phyloP scores from a whole-genome alignment of 1,284 basidiomycete species.

The Fomitopsis schrenkii region DNA sequence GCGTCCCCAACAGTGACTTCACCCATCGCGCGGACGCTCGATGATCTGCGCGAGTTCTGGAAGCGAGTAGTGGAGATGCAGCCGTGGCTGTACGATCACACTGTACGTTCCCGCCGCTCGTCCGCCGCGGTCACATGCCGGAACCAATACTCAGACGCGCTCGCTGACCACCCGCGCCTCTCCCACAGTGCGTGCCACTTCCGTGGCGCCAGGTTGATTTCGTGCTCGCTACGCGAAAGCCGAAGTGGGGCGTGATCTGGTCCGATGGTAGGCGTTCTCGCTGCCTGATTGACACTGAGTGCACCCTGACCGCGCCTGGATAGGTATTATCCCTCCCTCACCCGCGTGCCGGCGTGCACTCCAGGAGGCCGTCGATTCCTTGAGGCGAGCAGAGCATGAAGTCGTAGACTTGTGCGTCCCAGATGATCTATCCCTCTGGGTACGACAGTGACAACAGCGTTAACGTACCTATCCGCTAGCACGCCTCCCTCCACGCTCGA shows the following conservation, averaged over 20 bases:
- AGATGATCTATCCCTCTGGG: not conserved
- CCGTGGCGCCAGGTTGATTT: constrained; percentile 52
- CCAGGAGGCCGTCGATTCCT: constrained; percentile 40
- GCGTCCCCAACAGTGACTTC: constrained; percentile 55
- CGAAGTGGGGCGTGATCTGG: constrained; percentile 53
- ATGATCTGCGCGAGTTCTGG: constrained; percentile 65
- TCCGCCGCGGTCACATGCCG: not conserved
- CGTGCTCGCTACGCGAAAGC: constrained; percentile 28
- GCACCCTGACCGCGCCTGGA: not conserved
- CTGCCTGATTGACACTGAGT: not conserved
- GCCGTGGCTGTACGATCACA: constrained; percentile 58
- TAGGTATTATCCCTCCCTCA: constrained; percentile 47
- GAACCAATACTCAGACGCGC: not conserved
- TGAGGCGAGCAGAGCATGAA: constrained; percentile 47
- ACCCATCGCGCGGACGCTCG: constrained; percentile 67
- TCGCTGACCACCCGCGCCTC: not conserved
- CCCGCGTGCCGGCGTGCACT: constrained; percentile 61
- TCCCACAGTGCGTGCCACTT: constrained; percentile 44
- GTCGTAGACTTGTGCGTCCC: constrained; percentile 42
- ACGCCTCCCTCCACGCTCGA: constrained; percentile 33
- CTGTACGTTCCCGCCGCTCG: constrained; percentile 32
- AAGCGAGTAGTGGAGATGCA: constrained; percentile 52
- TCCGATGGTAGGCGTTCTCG: constrained; percentile 39
- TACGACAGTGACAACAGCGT: not conserved
- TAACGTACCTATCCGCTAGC: constrained; percentile 16